Evolutionary conservation across 257 asterid genomes (phyloP), one percentile per base, ranked within the genome.

Genomic region (Sherardia arvensis): DNA sequence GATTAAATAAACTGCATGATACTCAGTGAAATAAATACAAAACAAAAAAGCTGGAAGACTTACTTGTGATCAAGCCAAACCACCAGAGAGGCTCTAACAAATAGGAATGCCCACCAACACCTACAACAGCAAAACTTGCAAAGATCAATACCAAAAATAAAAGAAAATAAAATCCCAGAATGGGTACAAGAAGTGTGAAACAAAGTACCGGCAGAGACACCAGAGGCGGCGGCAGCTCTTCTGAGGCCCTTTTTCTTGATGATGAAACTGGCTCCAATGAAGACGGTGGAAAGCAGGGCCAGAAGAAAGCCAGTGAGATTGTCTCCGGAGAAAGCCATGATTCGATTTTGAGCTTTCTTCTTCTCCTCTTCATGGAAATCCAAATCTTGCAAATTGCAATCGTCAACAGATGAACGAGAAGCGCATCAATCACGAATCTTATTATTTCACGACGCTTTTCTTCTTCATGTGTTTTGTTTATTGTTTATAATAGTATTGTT

Each of bases 61-160:
- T 73, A 87, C 95, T 85, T n/a, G 97, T 79, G 71, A 80, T 71
- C 92, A 90, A 82, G 64, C 97, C 96, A 60, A 84, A 29, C 97
- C 96, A 87, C 95, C 97, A 90, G 8, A 85, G 90, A 70, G 97
- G 95, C 84, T 90, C 97, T 80, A 71, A 30, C 34, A 90, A 84
- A 83, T 90, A 90, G 3, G 97, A 49, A 81, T 80, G 78, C 1
- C 97, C 92, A 11, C 96, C 97, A 71, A 79, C 79, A 63, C 97
- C 97, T 90, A 66, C 34, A 5, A 73, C 66, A 72, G 55, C 33
- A 45, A 36, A 38, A 38, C 17, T 9, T 38, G 47, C 47, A 38
- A 38, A 9, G 2, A 38, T 38, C 47, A 38, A 10, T 38, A 5
- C 10, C 7, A 9, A 28, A 51, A 22, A 56, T 1, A 18, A 53